phyloP scores from a whole-genome alignment of 1,139 yeast species.

The Debaryomyces coudertii region DNA sequence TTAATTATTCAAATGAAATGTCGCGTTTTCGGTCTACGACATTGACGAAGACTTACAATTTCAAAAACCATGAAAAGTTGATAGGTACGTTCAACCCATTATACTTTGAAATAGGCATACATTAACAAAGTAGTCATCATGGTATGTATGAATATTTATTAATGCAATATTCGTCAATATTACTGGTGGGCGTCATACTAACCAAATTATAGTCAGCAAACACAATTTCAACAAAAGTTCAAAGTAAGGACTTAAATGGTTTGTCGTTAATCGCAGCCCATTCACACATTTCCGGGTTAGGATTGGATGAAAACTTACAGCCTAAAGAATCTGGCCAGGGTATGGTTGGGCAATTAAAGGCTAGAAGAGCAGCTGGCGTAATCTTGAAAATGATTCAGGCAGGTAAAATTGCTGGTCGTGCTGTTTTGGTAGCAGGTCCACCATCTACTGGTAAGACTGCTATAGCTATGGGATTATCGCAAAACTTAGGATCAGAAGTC shows the following conservation, averaged over 20 bases:
- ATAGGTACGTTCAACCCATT: background rate
- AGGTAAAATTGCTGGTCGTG: slow-evolving; percentile 96
- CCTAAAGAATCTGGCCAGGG: slow-evolving; percentile 86
- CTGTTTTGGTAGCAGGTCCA: slow-evolving; percentile 95
- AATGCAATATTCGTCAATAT: background rate
- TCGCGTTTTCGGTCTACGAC: slow-evolving; percentile 2
- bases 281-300: slow-evolving; percentile 93
- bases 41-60: slow-evolving; percentile 9
- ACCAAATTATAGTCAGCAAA: slow-evolving; percentile 24
- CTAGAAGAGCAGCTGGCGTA: slow-evolving; percentile 95
- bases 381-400: slow-evolving; percentile 90
- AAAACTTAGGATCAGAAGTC: slow-evolving; percentile 84
- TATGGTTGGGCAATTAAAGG: slow-evolving; percentile 96
- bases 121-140: slow-evolving; percentile 3
- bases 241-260: slow-evolving; percentile 53
- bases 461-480: slow-evolving; percentile 95
- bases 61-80: slow-evolving; percentile 5
- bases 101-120: slow-evolving; percentile 3
- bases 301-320: slow-evolving; percentile 85
- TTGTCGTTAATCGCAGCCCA: slow-evolving; percentile 90
- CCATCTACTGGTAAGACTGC: slow-evolving; percentile 99
- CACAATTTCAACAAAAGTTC: slow-evolving; percentile 39
- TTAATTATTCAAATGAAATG: slow-evolving; percentile 1
- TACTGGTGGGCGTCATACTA: background rate
- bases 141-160: slow-evolving; percentile 10